These are phyloP conservation scores for Lyophyllum decastes DNA, from an alignment of 768 basidiomycete genomes.

Conservation along the genomic window DNA sequence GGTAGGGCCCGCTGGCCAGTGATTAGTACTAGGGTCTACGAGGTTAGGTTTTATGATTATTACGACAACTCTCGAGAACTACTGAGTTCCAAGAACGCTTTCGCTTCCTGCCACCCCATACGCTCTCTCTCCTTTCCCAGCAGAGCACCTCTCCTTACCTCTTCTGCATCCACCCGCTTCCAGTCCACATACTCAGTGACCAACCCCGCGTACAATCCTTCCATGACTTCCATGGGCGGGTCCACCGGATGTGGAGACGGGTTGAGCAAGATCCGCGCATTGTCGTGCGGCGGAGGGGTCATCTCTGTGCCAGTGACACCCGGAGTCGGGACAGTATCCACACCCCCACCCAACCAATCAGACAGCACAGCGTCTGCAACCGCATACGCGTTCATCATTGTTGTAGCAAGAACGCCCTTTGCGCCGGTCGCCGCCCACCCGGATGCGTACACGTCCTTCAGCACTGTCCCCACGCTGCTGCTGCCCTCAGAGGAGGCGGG, in stretches of 20 bases:
- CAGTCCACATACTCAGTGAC: slow-evolving; percentile 74
- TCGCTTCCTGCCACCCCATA: slow-evolving; percentile 68
- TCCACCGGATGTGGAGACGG: slow-evolving; percentile 41
- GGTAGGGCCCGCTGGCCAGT: too few relatives aligned
- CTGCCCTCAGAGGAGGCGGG: slow-evolving; percentile 13
- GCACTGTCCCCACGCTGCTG: slow-evolving; percentile 25
- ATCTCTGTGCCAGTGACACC: not conserved
- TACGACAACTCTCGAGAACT: not conserved
- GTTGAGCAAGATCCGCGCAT: slow-evolving; percentile 31
- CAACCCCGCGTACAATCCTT: slow-evolving; percentile 36
- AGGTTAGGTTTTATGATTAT: not conserved
- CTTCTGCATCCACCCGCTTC: slow-evolving; percentile 74
- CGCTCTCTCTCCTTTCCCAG: slow-evolving; percentile 76
- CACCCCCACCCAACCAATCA: slow-evolving; percentile 41
- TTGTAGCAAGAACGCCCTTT: slow-evolving; percentile 86
- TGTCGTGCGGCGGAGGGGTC: slow-evolving; percentile 8
- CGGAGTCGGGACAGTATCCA: slow-evolving; percentile 8
- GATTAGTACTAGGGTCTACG: too few relatives aligned
- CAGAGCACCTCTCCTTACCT: slow-evolving; percentile 56
- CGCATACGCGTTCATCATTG: slow-evolving; percentile 90
- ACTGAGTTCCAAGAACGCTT: slow-evolving; percentile 21
- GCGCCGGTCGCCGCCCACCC: slow-evolving; percentile 96
- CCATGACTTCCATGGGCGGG: slow-evolving; percentile 48
- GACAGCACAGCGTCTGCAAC: slow-evolving; percentile 71
- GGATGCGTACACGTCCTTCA: slow-evolving; percentile 80